Conservation (phyloP, 2,329 filamentous ascomycete genomes). For the Diplodia mutila region DNA sequence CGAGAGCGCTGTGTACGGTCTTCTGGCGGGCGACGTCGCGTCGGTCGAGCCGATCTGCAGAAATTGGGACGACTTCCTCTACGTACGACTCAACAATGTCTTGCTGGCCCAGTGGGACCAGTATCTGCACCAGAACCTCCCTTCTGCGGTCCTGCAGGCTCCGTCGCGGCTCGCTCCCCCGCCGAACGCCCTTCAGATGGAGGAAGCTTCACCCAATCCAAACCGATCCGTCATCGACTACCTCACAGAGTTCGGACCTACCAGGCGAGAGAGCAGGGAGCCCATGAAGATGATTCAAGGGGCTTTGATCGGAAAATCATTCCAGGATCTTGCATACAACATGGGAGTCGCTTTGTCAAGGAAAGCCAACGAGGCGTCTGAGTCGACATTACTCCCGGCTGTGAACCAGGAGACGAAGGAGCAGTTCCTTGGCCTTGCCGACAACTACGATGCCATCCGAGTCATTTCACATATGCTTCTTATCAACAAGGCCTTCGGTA, state of each 20-base stretch:
- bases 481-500: constrained; percentile 64
- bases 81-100: constrained; percentile 85
- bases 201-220: constrained; percentile 59
- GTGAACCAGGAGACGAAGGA: constrained; percentile 31
- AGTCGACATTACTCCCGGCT: not conserved
- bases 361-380: constrained; percentile 35
- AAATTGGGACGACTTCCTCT: constrained; percentile 85
- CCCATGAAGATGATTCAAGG: constrained; percentile 78
- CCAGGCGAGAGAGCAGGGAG: constrained; percentile 61
- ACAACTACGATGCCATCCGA: constrained; percentile 49
- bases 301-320: constrained; percentile 68
- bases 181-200: constrained; percentile 67
- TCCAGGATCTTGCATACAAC: constrained; percentile 48
- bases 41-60: constrained; percentile 77
- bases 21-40: constrained; percentile 81
- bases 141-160: constrained; percentile 43
- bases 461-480: constrained; percentile 62
- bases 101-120: constrained; percentile 78
- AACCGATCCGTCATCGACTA: constrained; percentile 61
- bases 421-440: constrained; percentile 40
- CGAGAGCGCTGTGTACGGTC: constrained; percentile 86
- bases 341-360: constrained; percentile 50
- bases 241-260: constrained; percentile 61
- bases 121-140: constrained; percentile 57
- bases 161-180: constrained; percentile 63